Base-by-base conservation (phyloP, 2,329 filamentous ascomycete species). In the Blastomyces silverae region DNA sequence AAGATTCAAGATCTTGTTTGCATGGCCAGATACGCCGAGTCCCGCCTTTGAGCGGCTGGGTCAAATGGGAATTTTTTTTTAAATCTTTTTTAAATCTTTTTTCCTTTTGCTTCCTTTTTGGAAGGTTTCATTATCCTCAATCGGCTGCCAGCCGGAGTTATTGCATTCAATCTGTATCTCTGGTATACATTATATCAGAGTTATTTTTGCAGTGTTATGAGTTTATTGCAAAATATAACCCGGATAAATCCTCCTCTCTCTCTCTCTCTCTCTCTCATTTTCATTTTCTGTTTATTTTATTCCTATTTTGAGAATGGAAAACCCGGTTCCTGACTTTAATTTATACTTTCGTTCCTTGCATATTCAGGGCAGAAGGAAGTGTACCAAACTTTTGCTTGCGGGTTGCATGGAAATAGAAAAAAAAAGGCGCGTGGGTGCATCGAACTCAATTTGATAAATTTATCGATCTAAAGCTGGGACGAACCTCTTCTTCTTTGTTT, bases 401-500 rank as follows among this genome's bases (percentile, higher is more conserved):
- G 46, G 46, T 22, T 22, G 46, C 46, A 8, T 3, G 20, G 42
- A 15, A 46, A 20, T 44, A 46, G 42, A 17, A 46, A 46, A 20
- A 20, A 7, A 37, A 37, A 37, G 1, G 34, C 34, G 17, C 17
- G 3, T 44, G 3, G 42, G 42, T 46, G 42, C 42, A 46, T 37
- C 20, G 20, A 50, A 50, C n/a, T 50, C n/a, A 50, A 48, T 48
- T 8, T 20, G 20, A 44, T 5, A 4, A n/a, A 17, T 7, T 48
- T n/a, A 17, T 13, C 10, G 15, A 48, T 48, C 6, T n/a, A 22
- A 20, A 48, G 2, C 44, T n/a, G 17, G 20, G 20, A 48, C 44
- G 20, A 22, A 8, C 46, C 20, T 48, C 20, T 48, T 22, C 46
- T 53, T 34, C 48, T 61, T 31, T 37, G 52, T 62, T 62, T 48